Conservation (phyloP, 176 grass and related monocot genomes). For the Carex kokanica region DNA sequence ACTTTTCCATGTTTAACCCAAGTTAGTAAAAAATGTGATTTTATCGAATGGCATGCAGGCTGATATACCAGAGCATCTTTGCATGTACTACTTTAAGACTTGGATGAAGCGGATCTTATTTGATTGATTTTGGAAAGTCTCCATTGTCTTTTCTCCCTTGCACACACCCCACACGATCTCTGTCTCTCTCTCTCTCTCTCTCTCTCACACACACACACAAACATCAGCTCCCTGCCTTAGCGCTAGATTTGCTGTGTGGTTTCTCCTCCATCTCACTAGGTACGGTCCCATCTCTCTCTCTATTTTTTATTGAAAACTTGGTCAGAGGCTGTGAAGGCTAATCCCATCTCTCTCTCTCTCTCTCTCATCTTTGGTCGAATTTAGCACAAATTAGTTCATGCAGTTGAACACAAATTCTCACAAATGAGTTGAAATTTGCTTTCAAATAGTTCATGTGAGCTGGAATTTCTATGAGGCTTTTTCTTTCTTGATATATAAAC, state of each 20-base stretch:
- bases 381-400: not conserved
- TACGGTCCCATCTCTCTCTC: not conserved
- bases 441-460: not conserved
- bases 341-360: not conserved
- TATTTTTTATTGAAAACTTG: too few species aligned
- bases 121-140: conserved; percentile 23
- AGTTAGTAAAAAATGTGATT: conserved; percentile 1
- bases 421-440: not conserved
- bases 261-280: not conserved
- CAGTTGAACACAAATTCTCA: not conserved
- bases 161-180: too few species aligned
- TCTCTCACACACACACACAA: not conserved
- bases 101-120: conserved; percentile 64
- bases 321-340: too few species aligned
- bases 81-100: conserved; percentile 52
- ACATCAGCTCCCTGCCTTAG: too few species aligned
- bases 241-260: not conserved
- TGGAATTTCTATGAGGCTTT: not conserved
- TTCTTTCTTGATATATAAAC: not conserved
- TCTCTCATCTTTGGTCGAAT: not conserved
- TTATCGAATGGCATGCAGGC: conserved; percentile 40
- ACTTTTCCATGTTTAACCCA: not conserved
- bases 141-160: not conserved
- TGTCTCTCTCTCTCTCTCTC: not conserved
- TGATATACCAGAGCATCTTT: conserved; percentile 83